Conservation (phyloP, 192 early-diverging fungal species). For the Kickxella alabastrina region DNA sequence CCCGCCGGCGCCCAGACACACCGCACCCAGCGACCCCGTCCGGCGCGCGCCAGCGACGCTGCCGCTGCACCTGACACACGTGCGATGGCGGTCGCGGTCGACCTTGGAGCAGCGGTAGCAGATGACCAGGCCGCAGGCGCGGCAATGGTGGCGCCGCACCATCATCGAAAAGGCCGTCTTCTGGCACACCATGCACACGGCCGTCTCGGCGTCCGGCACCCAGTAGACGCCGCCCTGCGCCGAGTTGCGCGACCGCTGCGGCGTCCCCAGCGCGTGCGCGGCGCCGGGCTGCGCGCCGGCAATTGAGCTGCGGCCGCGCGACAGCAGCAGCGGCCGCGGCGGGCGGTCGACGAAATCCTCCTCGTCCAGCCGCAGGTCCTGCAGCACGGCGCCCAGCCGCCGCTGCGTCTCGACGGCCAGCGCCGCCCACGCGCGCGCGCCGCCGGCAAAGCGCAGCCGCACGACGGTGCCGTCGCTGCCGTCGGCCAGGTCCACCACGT, state of each 20-base stretch:
- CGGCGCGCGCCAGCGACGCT: not conserved
- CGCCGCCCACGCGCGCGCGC: conserved; percentile 32
- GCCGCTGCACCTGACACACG: conserved; percentile 31
- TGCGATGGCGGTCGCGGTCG: conserved; percentile 11
- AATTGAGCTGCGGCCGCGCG: conserved; percentile 44
- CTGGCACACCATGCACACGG: conserved; percentile 52
- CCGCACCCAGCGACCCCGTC: conserved; percentile 1
- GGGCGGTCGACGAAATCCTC: conserved; percentile 47
- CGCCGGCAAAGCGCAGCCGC: conserved; percentile 19
- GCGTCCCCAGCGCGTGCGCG: not conserved
- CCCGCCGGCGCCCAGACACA: not conserved
- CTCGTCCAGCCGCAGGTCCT: conserved; percentile 49
- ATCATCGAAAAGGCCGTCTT: conserved; percentile 52
- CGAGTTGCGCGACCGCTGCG: conserved; percentile 8
- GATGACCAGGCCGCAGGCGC: conserved; percentile 48
- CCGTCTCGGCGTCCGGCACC: conserved; percentile 48
- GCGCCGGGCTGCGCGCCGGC: conserved; percentile 11
- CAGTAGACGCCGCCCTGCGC: conserved; percentile 35
- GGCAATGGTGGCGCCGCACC: conserved; percentile 52
- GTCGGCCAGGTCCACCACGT: conserved; percentile 5
- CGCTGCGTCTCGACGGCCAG: conserved; percentile 16
- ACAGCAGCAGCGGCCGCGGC: conserved; percentile 24
- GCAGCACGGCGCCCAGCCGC: conserved; percentile 16
- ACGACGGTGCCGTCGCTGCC: conserved; percentile 1
- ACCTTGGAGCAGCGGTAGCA: conserved; percentile 51